phyloP scores from a whole-genome alignment of 345 rosid species.

The Geranium brycei region DNA sequence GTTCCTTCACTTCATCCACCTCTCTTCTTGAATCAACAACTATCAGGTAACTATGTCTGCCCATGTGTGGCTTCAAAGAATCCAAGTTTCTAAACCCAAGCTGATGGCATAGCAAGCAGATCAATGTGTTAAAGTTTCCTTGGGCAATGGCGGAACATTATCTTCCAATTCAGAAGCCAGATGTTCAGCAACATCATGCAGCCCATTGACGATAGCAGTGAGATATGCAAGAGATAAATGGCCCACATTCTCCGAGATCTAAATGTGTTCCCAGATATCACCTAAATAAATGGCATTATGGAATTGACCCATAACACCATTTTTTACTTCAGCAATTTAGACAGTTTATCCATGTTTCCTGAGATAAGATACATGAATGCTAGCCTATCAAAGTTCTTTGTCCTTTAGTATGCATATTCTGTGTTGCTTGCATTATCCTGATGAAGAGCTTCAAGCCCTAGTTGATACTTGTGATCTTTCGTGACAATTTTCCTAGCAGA shows the following conservation, averaged over 20 bases:
- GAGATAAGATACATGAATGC: constrained; percentile 84
- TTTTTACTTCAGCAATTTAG: constrained; percentile 87
- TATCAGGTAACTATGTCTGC: constrained; percentile 67
- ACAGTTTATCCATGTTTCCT: constrained; percentile 68
- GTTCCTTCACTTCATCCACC: constrained; percentile 86
- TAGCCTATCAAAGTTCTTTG: constrained; percentile 89
- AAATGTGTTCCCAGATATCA: constrained; percentile 76
- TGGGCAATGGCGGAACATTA: constrained; percentile 62
- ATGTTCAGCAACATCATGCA: constrained; percentile 57
- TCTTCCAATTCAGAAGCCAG: constrained; percentile 59
- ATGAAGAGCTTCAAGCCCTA: constrained; percentile 96
- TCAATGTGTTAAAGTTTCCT: constrained; percentile 82
- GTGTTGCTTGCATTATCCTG: constrained; percentile 86
- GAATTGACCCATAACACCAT: constrained; percentile 92
- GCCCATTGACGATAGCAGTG: constrained; percentile 75
- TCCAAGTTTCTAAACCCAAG: constrained; percentile 72
- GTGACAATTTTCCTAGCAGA: constrained; percentile 89
- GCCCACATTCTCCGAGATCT: constrained; percentile 73
- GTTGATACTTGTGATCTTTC: constrained; percentile 79
- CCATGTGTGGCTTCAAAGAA: constrained; percentile 49
- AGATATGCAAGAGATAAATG: constrained; percentile 79
- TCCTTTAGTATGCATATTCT: constrained; percentile 91
- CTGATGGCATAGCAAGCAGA: constrained; percentile 78
- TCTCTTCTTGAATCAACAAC: constrained; percentile 93
- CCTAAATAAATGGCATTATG: constrained; percentile 88